Evolutionary conservation across 768 basidiomycete species (phyloP).

Genomic region (Pleurotus pulmonarius): DNA sequence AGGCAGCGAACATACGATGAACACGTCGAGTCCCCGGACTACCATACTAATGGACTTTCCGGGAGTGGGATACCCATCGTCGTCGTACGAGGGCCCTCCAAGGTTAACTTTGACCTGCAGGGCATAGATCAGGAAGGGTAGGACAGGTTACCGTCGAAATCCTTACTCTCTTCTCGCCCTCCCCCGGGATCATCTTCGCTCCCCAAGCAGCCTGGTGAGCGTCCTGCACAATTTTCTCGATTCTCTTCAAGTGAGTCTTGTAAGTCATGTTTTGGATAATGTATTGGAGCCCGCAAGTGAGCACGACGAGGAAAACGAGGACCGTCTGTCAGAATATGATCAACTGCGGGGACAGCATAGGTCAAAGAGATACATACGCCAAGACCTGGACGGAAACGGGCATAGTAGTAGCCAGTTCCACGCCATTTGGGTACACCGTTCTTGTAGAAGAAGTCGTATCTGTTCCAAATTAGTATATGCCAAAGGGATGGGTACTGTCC

Average conservation of each 20-base stretch:
- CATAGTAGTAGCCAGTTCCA: constrained; percentile 95
- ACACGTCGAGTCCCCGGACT: constrained; percentile 74
- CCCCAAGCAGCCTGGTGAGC: constrained; percentile 85
- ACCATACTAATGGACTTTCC: constrained; percentile 73
- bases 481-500: constrained; percentile 20
- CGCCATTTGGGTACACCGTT: constrained; percentile 97
- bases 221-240: constrained; percentile 55
- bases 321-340: constrained; percentile 51
- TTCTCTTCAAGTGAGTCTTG: constrained; percentile 63
- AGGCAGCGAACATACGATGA: constrained; percentile 51
- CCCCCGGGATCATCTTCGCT: constrained; percentile 59
- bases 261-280: constrained; percentile 77
- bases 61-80: constrained; percentile 46
- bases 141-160: background rate
- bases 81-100: constrained; percentile 51
- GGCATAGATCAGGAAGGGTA: background rate
- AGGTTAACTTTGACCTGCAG: constrained; percentile 69
- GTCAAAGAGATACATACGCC: constrained; percentile 41
- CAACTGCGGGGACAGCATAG: background rate
- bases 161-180: constrained; percentile 66
- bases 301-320: constrained; percentile 65
- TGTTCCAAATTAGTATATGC: constrained; percentile 20
- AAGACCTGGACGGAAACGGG: constrained; percentile 92
- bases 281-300: constrained; percentile 83
- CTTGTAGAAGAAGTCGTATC: constrained; percentile 94